A percentile compares a stretch with the other conserved stretches of the same genome.
Evolutionary conservation across 139 green algal genomes (phyloP).

Genomic region (Nannochloris sp.): DNA sequence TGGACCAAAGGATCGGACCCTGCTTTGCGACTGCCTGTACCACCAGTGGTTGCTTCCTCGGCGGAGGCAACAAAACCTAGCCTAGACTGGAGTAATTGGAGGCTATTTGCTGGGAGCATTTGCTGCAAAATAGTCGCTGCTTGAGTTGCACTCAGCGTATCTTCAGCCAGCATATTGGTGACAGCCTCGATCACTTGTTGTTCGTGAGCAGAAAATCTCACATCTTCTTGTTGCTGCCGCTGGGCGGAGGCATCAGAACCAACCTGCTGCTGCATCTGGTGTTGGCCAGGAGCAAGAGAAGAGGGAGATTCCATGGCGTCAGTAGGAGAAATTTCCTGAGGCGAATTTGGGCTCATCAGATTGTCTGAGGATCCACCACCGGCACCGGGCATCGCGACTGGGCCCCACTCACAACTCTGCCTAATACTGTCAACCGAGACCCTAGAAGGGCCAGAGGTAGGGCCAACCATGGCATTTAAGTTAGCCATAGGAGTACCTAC

Average conservation of each 20-base stretch:
- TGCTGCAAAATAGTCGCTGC: slow-evolving; percentile 22
- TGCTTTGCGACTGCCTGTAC: background rate
- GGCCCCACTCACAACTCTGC: background rate
- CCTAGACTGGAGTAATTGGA: background rate
- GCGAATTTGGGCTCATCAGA: background rate
- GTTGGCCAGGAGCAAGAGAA: background rate
- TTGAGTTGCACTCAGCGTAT: slow-evolving; percentile 11
- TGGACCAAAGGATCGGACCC: background rate
- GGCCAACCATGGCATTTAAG: background rate
- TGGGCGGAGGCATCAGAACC: background rate
- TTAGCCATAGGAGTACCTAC: background rate
- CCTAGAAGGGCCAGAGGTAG: background rate
- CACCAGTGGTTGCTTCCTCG: background rate
- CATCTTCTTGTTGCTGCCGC: background rate
- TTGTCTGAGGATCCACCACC: background rate
- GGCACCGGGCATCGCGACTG: background rate
- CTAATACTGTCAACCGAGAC: background rate
- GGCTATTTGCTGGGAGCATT: background rate
- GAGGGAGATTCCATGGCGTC: background rate
- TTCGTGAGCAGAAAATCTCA: slow-evolving; percentile 1
- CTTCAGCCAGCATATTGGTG: slow-evolving; percentile 20
- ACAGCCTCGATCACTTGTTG: slow-evolving; percentile 29
- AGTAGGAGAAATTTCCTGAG: background rate
- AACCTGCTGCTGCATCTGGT: too few relatives aligned
- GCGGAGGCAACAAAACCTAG: background rate